Percentiles rank a stretch among this genome's conserved stretches.
Conservation (phyloP, 139 green algal genomes). For the Monoraphidium neglectum region DNA sequence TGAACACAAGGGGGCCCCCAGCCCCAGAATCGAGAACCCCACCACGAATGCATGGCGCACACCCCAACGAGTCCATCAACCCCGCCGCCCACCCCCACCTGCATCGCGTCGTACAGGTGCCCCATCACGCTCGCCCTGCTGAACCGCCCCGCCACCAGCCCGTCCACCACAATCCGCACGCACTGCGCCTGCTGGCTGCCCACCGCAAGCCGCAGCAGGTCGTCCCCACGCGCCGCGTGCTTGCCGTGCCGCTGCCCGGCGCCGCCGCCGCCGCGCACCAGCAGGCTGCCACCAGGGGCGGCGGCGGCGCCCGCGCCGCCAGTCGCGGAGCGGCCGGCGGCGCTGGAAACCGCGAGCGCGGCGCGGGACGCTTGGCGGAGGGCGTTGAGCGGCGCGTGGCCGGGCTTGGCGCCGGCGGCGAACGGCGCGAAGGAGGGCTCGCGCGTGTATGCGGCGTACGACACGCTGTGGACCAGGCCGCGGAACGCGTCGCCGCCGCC, state of each 20-base stretch:
- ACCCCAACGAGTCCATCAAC: too few relatives aligned
- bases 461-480: too few relatives aligned
- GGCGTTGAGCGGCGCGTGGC: too few relatives aligned
- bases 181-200: conserved; percentile 18
- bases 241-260: background rate
- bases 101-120: conserved; percentile 32
- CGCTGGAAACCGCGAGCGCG: too few relatives aligned
- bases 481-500: too few relatives aligned
- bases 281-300: background rate
- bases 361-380: too few relatives aligned
- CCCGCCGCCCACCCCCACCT: too few relatives aligned
- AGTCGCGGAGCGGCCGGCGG: background rate
- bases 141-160: conserved; percentile 19
- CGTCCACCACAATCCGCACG: conserved; percentile 30
- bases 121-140: conserved; percentile 21
- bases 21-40: background rate
- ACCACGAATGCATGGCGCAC: too few relatives aligned
- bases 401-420: too few relatives aligned
- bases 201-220: background rate
- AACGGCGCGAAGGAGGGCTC: too few relatives aligned
- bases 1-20: background rate
- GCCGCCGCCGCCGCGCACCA: too few relatives aligned
- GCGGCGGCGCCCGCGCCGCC: background rate
- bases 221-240: background rate
- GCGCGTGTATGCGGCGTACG: too few relatives aligned